A percentile compares a stretch with the other conserved stretches of the same genome.
Evolutionary conservation across 768 basidiomycete species (phyloP).

Genomic region (Leucocoprinus sp.): DNA sequence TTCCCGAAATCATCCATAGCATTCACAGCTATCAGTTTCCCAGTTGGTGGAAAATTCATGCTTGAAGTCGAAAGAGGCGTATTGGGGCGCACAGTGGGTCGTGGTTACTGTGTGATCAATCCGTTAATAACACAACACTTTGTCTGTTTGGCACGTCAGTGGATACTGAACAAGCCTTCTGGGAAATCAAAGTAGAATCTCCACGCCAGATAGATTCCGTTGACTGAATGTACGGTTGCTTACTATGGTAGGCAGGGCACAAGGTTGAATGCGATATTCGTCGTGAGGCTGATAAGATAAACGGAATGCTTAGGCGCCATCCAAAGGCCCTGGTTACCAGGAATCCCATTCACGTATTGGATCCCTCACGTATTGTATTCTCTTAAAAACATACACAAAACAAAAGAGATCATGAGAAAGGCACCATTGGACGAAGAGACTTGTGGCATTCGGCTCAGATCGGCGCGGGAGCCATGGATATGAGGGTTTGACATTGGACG

Average conservation of each 20-base stretch:
- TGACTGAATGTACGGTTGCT: too few relatives aligned
- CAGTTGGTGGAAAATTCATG: neutral
- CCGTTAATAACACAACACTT: too few relatives aligned
- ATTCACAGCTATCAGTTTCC: neutral
- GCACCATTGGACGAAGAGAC: neutral
- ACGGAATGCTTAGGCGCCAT: neutral
- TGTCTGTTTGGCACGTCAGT: too few relatives aligned
- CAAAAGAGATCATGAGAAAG: neutral
- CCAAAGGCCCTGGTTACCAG: too few relatives aligned
- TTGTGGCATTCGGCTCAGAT: too few relatives aligned
- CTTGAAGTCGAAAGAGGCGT: neutral
- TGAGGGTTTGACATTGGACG: too few relatives aligned
- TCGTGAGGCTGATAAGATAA: conserved; percentile 4
- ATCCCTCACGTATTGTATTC: neutral
- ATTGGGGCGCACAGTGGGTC: too few relatives aligned
- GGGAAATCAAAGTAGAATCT: too few relatives aligned
- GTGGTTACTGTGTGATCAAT: too few relatives aligned
- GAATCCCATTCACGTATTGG: too few relatives aligned
- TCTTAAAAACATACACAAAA: neutral
- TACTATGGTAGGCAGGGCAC: neutral
- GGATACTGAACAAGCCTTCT: too few relatives aligned
- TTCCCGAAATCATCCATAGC: neutral
- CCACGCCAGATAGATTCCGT: neutral
- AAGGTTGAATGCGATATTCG: neutral
- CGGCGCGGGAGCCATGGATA: too few relatives aligned